A percentile compares a stretch with the other conserved stretches of the same genome.
Conservation (phyloP, 768 basidiomycete species). For the Serendipita sp. region DNA sequence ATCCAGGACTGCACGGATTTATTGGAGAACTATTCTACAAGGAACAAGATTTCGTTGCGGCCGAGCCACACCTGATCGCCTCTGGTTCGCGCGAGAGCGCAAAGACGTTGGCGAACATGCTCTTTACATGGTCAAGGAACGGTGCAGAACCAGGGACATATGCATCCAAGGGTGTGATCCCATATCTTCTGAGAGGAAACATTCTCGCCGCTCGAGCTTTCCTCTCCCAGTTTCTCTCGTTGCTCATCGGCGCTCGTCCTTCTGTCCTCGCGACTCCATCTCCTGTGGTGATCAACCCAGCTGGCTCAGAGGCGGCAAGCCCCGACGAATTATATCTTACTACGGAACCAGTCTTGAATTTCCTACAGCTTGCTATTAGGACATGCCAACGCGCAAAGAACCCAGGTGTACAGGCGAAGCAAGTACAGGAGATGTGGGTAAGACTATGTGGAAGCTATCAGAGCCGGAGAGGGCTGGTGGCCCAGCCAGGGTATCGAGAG, state of each 20-base stretch:
- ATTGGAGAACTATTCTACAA: conserved; percentile 77
- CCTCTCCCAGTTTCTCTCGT: conserved; percentile 59
- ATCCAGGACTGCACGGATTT: conserved; percentile 77
- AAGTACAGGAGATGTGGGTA: conserved; percentile 69
- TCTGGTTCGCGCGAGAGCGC: conserved; percentile 84
- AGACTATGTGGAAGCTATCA: conserved; percentile 73
- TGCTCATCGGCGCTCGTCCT: conserved; percentile 35
- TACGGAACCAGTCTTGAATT: conserved; percentile 64
- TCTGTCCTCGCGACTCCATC: conserved; percentile 26
- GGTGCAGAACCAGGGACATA: conserved; percentile 45
- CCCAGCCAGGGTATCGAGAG: conserved; percentile 43
- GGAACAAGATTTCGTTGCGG: conserved; percentile 59
- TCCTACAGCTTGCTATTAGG: conserved; percentile 73
- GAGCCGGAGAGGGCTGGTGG: conserved; percentile 45
- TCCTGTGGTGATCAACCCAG: conserved; percentile 13
- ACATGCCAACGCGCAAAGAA: conserved; percentile 56
- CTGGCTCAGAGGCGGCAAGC: conserved; percentile 24
- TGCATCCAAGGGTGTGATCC: conserved; percentile 70
- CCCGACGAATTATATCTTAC: conserved; percentile 59
- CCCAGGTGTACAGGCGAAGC: conserved; percentile 48
- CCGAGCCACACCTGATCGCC: conserved; percentile 70
- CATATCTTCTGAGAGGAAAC: conserved; percentile 77
- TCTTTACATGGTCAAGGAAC: conserved; percentile 51
- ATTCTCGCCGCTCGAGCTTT: conserved; percentile 91
- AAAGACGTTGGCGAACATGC: conserved; percentile 68